Base-by-base conservation (phyloP, 768 basidiomycete species). In the Boletellus sp. region DNA sequence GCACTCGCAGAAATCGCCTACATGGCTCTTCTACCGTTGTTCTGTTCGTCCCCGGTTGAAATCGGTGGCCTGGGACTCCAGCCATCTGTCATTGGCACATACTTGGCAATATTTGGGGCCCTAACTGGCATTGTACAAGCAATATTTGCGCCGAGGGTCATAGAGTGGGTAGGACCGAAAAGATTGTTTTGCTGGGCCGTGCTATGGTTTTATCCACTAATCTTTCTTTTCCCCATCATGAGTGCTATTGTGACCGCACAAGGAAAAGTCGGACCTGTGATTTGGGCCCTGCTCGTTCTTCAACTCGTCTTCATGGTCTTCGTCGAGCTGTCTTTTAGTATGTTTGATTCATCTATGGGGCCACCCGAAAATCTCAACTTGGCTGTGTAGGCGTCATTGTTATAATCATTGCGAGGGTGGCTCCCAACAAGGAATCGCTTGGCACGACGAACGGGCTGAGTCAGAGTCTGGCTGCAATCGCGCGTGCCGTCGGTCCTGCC, bases 391-490 rank as follows among this genome's bases (percentile, higher is more conserved):
- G 73, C 17, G 76, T 76, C 41, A 73, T 78, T 15, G 78, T 76
- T 42, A 74, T 83, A 55, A 80, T 75, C 47, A 65, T 82, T 45
- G 81, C 76, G 2, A 70, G 72, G 22, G 75, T 78, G 2, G 69
- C 81, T 1, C 81, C 83, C 0, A 76, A 75, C 48, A 75, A 72
- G 46, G 68, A 68, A 19, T 77, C 79, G 0, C 70, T 84, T 4
- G 82, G 82, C 9, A 75, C 80, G 5, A 78, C 76, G 2, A 81
- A 84, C 50, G 83, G 83, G 3, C 65, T 83, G 17, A 70, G 75
- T 4, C 81, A 83, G 26, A 78, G 73, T 13, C 64, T 70, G 1
- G 72, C 70, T 2, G 73, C 77, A 3, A 62, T 74, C 9, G 71
- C 74, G 0, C 72, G 78, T 36, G 78, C 77, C 3, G 67, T 80